Conservation (phyloP, 495 filamentous ascomycete species). For the Thermochaetoides thermophila region DNA sequence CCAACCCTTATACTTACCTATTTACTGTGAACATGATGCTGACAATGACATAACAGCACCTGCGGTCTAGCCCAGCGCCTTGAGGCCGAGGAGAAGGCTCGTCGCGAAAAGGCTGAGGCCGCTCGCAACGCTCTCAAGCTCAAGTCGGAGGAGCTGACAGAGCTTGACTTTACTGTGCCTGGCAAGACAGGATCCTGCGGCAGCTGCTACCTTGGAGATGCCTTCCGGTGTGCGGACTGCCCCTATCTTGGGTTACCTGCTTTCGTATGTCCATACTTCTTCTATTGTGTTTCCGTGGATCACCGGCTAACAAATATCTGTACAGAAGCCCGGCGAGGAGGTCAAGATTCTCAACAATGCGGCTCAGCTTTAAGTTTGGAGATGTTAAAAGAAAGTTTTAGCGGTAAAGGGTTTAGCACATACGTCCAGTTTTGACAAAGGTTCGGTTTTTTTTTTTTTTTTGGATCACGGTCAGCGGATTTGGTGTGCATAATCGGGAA, state of each 20-base stretch:
- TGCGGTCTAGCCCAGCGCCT: conserved; percentile 72
- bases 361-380: conserved; percentile 70
- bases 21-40: no score
- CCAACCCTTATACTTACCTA: no score
- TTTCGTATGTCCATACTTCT: conserved; percentile 32
- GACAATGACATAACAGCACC: no score
- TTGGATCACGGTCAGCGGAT: no score
- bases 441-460: no score
- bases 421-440: no score
- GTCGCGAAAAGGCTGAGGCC: conserved; percentile 41
- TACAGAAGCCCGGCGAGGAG: conserved; percentile 75
- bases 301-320: not conserved
- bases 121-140: conserved; percentile 52
- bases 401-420: no score
- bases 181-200: conserved; percentile 90
- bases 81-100: conserved; percentile 64
- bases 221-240: conserved; percentile 58
- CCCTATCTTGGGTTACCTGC: conserved; percentile 88
- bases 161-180: conserved; percentile 90
- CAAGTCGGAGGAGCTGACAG: conserved; percentile 58
- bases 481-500: no score
- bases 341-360: conserved; percentile 73
- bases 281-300: not conserved
- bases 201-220: conserved; percentile 85
- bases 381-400: no score